These are phyloP conservation scores for Nymphaea colorata DNA, from an alignment of 164 flowering plant species.

Conservation along the genomic window DNA sequence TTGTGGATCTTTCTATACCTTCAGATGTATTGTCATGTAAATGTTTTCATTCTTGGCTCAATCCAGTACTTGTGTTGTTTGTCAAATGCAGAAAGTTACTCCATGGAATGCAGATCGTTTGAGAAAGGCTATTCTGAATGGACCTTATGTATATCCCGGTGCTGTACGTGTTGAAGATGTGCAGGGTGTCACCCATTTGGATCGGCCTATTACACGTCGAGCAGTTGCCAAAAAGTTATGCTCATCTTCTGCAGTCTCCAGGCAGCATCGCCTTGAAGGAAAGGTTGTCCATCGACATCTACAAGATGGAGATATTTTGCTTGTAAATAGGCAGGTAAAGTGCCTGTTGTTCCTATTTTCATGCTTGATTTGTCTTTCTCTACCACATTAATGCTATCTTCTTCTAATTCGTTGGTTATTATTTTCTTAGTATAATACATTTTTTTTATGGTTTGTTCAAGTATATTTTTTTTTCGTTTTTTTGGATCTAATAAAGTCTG, in stretches of 20 bases:
- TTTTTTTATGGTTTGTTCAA: no score
- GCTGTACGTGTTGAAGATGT: constrained; percentile 69
- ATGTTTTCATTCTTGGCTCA: no score
- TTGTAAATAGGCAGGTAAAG: constrained; percentile 89
- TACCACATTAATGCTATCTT: no score
- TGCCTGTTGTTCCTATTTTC: neutral
- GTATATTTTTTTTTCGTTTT: no score
- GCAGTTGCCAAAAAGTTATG: constrained; percentile 60
- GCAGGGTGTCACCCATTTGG: constrained; percentile 20
- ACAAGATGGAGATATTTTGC: constrained; percentile 92
- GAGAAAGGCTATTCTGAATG: constrained; percentile 71
- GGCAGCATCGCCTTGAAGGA: constrained; percentile 53
- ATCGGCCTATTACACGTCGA: constrained; percentile 18
- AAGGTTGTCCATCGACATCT: constrained; percentile 78
- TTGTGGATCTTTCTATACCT: no score
- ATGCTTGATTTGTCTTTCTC: neutral
- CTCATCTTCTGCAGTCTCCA: constrained; percentile 63
- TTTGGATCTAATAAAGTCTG: no score
- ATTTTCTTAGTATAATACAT: no score
- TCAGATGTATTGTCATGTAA: no score
- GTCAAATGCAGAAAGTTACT: constrained; percentile 61
- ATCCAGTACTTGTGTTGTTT: no score
- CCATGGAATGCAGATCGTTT: constrained; percentile 75
- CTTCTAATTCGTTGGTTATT: no score
- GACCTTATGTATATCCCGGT: constrained; percentile 84